phyloP scores from a whole-genome alignment of 73 alveolate species.

The Paramecium pentaurelia region DNA sequence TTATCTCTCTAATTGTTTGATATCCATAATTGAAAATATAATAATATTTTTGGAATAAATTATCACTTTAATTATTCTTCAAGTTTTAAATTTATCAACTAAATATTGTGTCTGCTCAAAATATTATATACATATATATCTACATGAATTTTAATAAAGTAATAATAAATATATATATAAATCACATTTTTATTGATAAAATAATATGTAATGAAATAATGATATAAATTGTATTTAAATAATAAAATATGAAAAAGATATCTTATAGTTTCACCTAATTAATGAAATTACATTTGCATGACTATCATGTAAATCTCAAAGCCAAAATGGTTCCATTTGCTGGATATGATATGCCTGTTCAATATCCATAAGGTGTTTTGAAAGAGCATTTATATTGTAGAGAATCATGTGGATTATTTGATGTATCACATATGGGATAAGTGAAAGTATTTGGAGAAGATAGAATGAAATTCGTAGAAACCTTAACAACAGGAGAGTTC shows the following conservation, averaged over 20 bases:
- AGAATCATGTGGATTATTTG: slow-evolving; percentile 73
- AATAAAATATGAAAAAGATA: background rate
- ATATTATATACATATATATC: background rate
- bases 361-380: slow-evolving; percentile 77
- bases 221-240: background rate
- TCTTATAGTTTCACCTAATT: background rate
- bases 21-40: background rate
- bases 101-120: background rate
- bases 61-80: background rate
- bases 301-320: slow-evolving; percentile 47
- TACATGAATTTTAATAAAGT: background rate
- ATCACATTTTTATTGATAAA: background rate
- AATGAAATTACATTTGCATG: slow-evolving; percentile 6
- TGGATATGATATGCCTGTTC: slow-evolving; percentile 87
- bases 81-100: background rate
- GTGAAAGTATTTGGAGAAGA: slow-evolving; percentile 76
- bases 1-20: background rate
- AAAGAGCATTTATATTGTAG: slow-evolving; percentile 80
- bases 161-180: background rate
- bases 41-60: background rate
- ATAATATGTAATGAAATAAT: background rate
- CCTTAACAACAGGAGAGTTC: slow-evolving; percentile 72
- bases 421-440: slow-evolving; percentile 91
- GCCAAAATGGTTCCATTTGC: slow-evolving; percentile 89
- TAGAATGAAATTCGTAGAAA: slow-evolving; percentile 69